These are phyloP conservation scores for Mucor piriformis DNA, from an alignment of 371 early-diverging fungal genomes.

Conservation along the genomic window DNA sequence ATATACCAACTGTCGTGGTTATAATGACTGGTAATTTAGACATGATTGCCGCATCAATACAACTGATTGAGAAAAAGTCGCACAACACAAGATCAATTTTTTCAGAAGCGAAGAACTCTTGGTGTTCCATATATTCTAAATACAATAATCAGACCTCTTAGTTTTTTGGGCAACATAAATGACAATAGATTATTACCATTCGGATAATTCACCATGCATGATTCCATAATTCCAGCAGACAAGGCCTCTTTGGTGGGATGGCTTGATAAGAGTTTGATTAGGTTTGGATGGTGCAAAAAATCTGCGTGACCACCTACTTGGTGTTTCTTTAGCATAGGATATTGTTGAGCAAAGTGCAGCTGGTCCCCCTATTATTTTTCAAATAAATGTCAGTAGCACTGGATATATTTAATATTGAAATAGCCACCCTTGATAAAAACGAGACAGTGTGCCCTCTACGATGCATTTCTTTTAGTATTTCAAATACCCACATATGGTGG, in stretches of 20 bases:
- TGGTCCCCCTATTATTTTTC: conserved; percentile 36
- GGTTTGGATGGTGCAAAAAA: neutral
- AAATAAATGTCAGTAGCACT: too few species aligned
- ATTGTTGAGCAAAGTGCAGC: conserved; percentile 11
- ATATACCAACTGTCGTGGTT: conserved; percentile 3
- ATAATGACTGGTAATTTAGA: conserved; percentile 9
- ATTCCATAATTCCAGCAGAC: neutral
- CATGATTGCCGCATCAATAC: conserved; percentile 8
- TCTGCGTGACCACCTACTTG: conserved; percentile 5
- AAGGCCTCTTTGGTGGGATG: neutral
- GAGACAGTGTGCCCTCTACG: conserved; percentile 9
- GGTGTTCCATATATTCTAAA: too few species aligned
- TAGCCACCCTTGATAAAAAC: conserved; percentile 13
- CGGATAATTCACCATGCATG: neutral
- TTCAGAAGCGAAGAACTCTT: neutral
- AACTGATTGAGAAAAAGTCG: conserved; percentile 6
- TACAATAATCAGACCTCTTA: too few species aligned
- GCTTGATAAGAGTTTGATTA: neutral
- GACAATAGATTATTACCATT: neutral
- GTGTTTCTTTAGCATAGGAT: conserved; percentile 16
- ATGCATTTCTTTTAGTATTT: conserved; percentile 19
- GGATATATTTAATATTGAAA: too few species aligned
- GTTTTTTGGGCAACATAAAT: conserved; percentile 1
- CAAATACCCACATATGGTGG: conserved; percentile 16
- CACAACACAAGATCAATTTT: conserved; percentile 7